phyloP scores from a whole-genome alignment of 2,329 filamentous ascomycete species.

The Tolypocladium paradoxum region DNA sequence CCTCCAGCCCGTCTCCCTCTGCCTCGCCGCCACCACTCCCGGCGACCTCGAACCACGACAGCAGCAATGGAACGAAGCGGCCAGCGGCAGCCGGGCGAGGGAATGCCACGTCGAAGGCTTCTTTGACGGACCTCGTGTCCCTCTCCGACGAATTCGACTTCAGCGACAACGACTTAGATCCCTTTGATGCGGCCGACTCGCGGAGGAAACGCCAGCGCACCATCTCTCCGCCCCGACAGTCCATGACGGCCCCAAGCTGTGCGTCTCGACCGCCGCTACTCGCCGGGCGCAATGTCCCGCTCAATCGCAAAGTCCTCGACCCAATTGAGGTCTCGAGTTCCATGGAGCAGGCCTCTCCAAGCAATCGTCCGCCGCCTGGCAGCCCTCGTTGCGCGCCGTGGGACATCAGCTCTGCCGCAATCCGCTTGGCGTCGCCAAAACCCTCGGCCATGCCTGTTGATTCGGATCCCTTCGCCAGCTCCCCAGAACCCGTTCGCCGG shows the following conservation, averaged over 20 bases:
- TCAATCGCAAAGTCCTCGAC: conserved; percentile 6
- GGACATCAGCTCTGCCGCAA: neutral
- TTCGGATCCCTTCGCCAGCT: conserved; percentile 25
- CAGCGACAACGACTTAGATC: neutral
- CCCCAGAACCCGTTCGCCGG: conserved; percentile 10
- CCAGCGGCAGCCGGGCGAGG: neutral
- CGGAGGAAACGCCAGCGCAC: neutral
- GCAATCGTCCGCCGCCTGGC: neutral
- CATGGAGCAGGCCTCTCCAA: conserved; percentile 8
- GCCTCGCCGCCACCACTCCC: neutral
- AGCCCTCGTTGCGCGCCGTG: neutral
- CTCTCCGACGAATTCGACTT: neutral
- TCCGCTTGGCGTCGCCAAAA: neutral
- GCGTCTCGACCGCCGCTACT: neutral
- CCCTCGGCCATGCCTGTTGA: conserved; percentile 2
- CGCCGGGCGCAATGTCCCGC: neutral
- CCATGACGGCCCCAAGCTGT: neutral
- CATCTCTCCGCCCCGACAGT: neutral
- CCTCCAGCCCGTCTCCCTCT: conserved; percentile 20
- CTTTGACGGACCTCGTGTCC: neutral
- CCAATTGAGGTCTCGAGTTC: conserved; percentile 28
- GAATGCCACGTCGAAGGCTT: neutral
- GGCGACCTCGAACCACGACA: neutral
- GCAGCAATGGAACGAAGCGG: neutral
- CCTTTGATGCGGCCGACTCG: neutral